A percentile compares a stretch with the other conserved stretches of the same genome.
These are phyloP conservation scores for Ophiorrhiza pumila DNA, from an alignment of 257 asterid genomes.

Conservation along the genomic window DNA sequence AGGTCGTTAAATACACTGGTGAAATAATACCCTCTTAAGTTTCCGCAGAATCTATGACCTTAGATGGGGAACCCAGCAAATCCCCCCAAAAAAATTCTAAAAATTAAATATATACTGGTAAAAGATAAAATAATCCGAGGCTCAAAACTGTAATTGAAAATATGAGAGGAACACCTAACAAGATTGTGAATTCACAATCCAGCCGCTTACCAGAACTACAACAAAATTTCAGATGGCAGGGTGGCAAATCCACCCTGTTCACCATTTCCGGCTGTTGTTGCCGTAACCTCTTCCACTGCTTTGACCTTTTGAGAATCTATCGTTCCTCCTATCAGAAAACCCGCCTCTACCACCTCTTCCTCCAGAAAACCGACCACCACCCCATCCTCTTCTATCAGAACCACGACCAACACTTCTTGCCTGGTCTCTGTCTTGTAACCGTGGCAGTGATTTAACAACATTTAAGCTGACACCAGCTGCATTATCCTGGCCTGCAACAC, in stretches of 20 bases:
- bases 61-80: constrained; percentile 18
- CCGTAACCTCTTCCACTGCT: constrained; percentile 41
- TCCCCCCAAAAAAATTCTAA: background rate
- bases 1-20: background rate
- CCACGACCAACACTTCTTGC: constrained; percentile 46
- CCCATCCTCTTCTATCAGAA: constrained; percentile 25
- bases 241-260: constrained; percentile 18
- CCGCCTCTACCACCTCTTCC: constrained; percentile 38
- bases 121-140: background rate
- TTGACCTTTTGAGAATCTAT: constrained; percentile 28
- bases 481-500: constrained; percentile 53
- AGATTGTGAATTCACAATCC: background rate
- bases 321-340: constrained; percentile 29
- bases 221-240: constrained; percentile 12
- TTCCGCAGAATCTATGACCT: constrained; percentile 3
- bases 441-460: constrained; percentile 60
- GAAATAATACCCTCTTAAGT: too few relatives aligned
- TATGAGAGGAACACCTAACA: background rate
- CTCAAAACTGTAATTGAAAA: background rate
- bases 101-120: background rate
- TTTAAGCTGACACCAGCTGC: constrained; percentile 62
- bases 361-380: constrained; percentile 34
- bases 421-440: constrained; percentile 66
- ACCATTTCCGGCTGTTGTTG: constrained; percentile 47
- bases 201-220: background rate